Evolutionary conservation across 2,329 filamentous ascomycete species (phyloP), one percentile per base, ranked within the genome.

Genomic region (Myriosclerotinia scirpicola): DNA sequence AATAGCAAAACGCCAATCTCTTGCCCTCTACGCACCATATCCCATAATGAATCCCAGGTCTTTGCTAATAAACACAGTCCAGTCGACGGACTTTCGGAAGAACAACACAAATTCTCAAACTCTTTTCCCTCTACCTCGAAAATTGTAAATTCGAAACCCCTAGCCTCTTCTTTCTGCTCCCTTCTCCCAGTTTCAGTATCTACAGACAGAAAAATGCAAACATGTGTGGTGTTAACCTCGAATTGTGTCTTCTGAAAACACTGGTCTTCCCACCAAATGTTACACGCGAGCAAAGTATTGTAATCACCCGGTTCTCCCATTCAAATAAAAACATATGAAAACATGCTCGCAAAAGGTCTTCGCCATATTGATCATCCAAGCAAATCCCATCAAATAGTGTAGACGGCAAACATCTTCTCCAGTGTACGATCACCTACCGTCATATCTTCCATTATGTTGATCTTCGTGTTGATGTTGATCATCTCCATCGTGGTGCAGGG

Each of bases 401-500:
- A 60, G 56, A 50, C 42, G 42, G 30, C 15, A 64, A 36, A 48
- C 11, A 34, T 22, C 30, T 59, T 36, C 38, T 56, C 26, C 44
- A 7, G 42, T 11, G 48, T 48, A 30, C n/a, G n/a, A n/a, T n/a
- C n/a, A n/a, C n/a, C n/a, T 46, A 40, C 71, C 68, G 61, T 75
- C 73, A 55, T 76, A 75, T 54, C 73, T 70, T 40, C 73, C 73
- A 52, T 76, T 76, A 62, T 75, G 71, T 42, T 71, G 71, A 66
- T 75, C 73, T 54, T 74, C 71, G 30, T 53, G 42, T 59, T 73
- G 72, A 36, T 70, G 71, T 44, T 71, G 59, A 9, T 93, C 91
- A 72, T 97, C 94, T 20, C 93, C 95, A 66, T 98, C 95, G 76
- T 99, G 95, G 78, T 98, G 94, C 69, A 99, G 82, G 61, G 95